A percentile compares a stretch with the other conserved stretches of the same genome.
phyloP scores from a whole-genome alignment of 2,329 filamentous ascomycete species.

The Fusarium subglutinans region DNA sequence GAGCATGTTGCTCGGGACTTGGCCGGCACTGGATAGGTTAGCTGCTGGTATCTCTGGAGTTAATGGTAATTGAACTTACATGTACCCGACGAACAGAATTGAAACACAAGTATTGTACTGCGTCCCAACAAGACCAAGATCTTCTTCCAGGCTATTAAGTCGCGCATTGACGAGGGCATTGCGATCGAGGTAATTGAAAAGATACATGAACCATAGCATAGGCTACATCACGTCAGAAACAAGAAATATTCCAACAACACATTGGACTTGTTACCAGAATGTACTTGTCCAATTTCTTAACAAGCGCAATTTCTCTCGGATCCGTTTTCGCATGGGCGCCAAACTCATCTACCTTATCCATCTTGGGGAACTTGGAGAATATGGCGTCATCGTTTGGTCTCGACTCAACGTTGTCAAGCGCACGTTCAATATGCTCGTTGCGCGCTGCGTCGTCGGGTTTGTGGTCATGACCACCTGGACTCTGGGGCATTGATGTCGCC shows the following conservation, averaged over 20 bases:
- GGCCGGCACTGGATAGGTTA: constrained; percentile 12
- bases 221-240: constrained; percentile 20
- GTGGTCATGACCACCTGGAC: not conserved
- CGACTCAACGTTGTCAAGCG: constrained; percentile 15
- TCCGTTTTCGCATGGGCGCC: constrained; percentile 35
- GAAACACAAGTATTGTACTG: constrained; percentile 49
- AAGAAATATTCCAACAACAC: not conserved
- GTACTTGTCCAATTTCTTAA: constrained; percentile 32
- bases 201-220: constrained; percentile 52
- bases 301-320: constrained; percentile 29
- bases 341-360: constrained; percentile 35
- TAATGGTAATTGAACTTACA: not conserved
- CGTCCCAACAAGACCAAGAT: constrained; percentile 56
- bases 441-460: not conserved
- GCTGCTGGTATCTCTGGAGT: rapidly evolving
- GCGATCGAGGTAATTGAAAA: constrained; percentile 55
- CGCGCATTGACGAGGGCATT: constrained; percentile 66
- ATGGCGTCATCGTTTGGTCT: constrained; percentile 7
- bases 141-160: constrained; percentile 62
- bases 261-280: not conserved
- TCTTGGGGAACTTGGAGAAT: constrained; percentile 29
- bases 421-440: constrained; percentile 16
- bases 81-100: constrained; percentile 50
- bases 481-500: not conserved
- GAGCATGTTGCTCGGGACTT: constrained; percentile 53